Evolutionary conservation across 768 basidiomycete species (phyloP).

Genomic region (Tulasnella sp.): DNA sequence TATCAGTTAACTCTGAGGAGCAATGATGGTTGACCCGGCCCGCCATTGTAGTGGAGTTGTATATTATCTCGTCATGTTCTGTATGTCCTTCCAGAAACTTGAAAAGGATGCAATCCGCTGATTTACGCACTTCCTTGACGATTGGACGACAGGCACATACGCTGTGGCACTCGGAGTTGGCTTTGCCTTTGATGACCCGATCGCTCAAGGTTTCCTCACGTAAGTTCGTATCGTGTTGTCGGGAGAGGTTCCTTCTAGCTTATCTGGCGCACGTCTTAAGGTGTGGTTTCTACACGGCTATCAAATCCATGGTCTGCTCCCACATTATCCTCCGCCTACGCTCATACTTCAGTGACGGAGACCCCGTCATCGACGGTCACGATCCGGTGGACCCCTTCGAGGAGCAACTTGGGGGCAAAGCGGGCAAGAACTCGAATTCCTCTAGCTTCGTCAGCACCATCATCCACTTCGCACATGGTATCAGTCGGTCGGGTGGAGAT

Average conservation of each 20-base stretch:
- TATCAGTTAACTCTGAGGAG: background rate
- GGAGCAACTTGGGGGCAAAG: background rate
- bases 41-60: background rate
- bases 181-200: background rate
- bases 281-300: background rate
- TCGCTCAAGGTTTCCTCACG: background rate
- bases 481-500: background rate
- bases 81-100: background rate
- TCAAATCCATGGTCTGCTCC: constrained; percentile 28
- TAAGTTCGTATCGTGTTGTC: background rate
- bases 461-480: background rate
- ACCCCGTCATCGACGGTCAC: background rate
- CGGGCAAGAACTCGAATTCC: background rate
- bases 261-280: background rate
- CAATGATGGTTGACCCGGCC: background rate
- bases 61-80: background rate
- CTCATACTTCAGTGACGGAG: constrained; percentile 8
- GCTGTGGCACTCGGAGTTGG: background rate
- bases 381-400: background rate
- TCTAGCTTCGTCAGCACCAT: background rate
- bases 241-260: too few relatives aligned
- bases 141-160: background rate
- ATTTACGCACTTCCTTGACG: background rate
- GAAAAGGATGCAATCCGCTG: background rate
- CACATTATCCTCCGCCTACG: constrained; percentile 26